Conservation (phyloP, 352 stramenopile species). For the Thraustochytrium striatum region DNA sequence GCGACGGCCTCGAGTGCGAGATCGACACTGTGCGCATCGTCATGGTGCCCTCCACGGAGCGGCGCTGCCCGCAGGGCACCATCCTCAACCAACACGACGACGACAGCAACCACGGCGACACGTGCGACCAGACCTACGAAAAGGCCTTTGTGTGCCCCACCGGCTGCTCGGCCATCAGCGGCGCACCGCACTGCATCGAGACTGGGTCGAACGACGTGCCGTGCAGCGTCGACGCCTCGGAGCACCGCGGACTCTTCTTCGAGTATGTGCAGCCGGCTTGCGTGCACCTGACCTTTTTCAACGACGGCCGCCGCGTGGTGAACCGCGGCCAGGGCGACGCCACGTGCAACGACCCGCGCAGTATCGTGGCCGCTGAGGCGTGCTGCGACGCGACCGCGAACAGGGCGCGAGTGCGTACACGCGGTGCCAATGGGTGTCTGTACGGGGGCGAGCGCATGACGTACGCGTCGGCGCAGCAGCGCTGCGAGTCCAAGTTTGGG, state of each 20-base stretch:
- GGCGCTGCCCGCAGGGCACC: neutral
- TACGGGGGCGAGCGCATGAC: constrained; percentile 44
- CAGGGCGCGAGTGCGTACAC: too few relatives aligned
- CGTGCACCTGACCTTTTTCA: constrained; percentile 60
- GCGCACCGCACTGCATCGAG: neutral
- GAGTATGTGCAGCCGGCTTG: constrained; percentile 62
- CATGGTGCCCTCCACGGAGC: constrained; percentile 51
- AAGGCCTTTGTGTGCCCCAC: neutral
- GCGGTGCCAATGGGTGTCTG: neutral
- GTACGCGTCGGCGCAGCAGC: neutral
- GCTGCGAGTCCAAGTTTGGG: constrained; percentile 5
- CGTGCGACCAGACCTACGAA: neutral
- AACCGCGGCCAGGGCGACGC: neutral
- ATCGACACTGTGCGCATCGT: constrained; percentile 60
- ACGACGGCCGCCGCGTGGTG: constrained; percentile 6
- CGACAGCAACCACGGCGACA: neutral
- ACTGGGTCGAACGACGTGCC: neutral
- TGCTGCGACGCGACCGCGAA: constrained; percentile 25
- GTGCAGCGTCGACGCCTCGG: neutral
- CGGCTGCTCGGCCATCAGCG: neutral
- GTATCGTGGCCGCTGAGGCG: neutral
- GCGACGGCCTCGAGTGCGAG: constrained; percentile 55
- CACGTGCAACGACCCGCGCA: constrained; percentile 40
- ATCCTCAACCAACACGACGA: neutral
- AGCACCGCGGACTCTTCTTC: constrained; percentile 56